Base-by-base conservation (phyloP, 768 basidiomycete genomes). In the Cystobasidium ongulense region DNA sequence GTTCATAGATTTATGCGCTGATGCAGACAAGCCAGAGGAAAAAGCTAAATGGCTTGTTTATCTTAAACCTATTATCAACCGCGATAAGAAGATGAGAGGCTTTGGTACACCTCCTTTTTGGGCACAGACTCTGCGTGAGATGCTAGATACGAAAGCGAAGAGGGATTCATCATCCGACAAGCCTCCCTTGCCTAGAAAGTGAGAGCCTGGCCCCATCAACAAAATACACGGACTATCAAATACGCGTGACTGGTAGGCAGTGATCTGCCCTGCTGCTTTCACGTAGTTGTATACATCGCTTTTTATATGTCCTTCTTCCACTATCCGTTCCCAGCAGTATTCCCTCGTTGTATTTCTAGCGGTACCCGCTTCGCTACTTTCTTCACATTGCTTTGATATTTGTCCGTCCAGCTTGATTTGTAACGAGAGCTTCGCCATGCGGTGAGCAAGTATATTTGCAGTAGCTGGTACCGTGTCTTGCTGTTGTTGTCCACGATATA, bases 1-100 rank as follows among this genome's bases (percentile, higher is more conserved):
- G 13, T 35, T 43, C 17, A 59, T 71, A 33, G 68, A 71, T 52
- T 38, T 71, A 15, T 71, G 52, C 54, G 68, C 68, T 36, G 68
- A 64, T 41, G 41, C 31, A 11, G 57, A 67, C 46, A 52, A 52
- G 13, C 50, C 68, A 10, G 68, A 36, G n/a, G 68, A 71, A 8
- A 71, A 71, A 54, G 35, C 53, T 13, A 54, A 61, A 36, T 71
- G 68, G 68, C 33, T 71, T 21, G 54, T 54, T 8, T 31, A 36
- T 18, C 68, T 71, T 53, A 33, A 54, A 18, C 33, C 36, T 13
- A 46, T 71, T 36, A 61, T 71, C 68, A 61, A 36, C 21, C 33
- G 54, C 50, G 29, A 31, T n/a, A 71, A 41, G 23, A 54, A 43
- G 17, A 18, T 43, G 50, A 25, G 66, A 59, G 53, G 52, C 27